Evolutionary conservation across 441 rosid species (phyloP), one percentile per base, ranked within the genome.

Genomic region (Theobroma grandiflorum): DNA sequence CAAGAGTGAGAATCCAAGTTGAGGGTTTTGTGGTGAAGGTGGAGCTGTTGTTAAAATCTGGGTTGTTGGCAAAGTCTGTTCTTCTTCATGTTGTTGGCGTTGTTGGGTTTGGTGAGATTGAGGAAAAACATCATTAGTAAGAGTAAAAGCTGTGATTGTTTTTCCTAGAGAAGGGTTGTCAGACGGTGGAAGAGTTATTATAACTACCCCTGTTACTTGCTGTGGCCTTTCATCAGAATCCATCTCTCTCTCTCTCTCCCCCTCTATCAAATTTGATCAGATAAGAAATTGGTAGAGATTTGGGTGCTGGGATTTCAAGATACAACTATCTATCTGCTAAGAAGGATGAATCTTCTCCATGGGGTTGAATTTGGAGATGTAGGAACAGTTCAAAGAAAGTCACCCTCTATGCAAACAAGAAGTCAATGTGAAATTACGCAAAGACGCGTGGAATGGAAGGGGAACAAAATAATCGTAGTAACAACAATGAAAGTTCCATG

Each of bases 171-270:
- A 91, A 72, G 94, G 98, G 61, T 92, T 90, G 74, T 93, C 88
- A 3, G 92, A 83, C 0, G 98, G 98, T 49, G 99, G 99, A 76
- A 96, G 95, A 78, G 97, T 89, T 88, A 96, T 93, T 38, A 94
- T 89, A 42, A 96, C 96, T 0, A 96, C 90, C 4, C 94, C 88
- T 66, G 76, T 87, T 14, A 92, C 75, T 22, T 81, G 70, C 2
- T 81, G 89, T 4, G 84, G 83, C 18, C 82, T 76, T 35, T 37
- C 86, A 75, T 88, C 82, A 72, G 89, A 77, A 40, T 93, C 90
- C 98, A 95, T 94, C 65, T 49, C 16, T 61, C 43, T 2, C 75
- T 79, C 53, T 75, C 66, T 78, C 74, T 52, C 55, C 35, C 49
- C 38, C n/a, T 53, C 42, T 26, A 26, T n/a, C n/a, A n/a, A n/a